Base-by-base conservation (phyloP, 1,284 basidiomycete genomes). In the Cryptococcus hybrid region DNA sequence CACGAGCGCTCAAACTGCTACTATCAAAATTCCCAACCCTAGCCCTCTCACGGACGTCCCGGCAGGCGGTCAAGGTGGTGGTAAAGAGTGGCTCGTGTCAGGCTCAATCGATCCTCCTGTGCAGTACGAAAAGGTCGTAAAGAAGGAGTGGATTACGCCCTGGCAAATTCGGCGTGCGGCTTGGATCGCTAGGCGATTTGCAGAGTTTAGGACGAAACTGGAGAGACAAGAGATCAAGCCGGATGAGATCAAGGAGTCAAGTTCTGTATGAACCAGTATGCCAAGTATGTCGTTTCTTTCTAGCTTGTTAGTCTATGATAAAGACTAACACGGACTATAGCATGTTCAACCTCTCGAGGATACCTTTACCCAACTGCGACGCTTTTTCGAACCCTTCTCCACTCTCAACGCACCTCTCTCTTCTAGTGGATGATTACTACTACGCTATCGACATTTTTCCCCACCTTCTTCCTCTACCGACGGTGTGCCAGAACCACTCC, bases 121-220 rank as follows among this genome's bases (percentile, higher is more conserved):
- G 65, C 75, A 35, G 70, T 77, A 60, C 73, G 69, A 71, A 30
- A 62, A 70, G 15, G 62, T 62, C 13, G 61, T 63, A 13, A 61
- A 76, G 71, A 72, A 64, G 57, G 76, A 80, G 59, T 83, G 85
- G 35, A 84, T 88, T 56, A 88, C 85, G 0, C 80, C 84, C 12
- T 94, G 90, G 90, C 94, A 97, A 75, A 79, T 96, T 48, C 83
- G 89, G 62, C 82, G 92, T 47, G 90, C 92, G 0, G 86, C 92
- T 5, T 95, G 91, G 87, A 78, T 98, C 24, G 81, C 87, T 9
- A 82, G 86, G 70, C 83, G 92, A 50, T 82, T 88, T 55, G 78
- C 95, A 46, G 84, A 89, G 51, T 95, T 92, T 80, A 92, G 89
- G 73, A 81, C 84, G 58, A 81, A 82, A 55, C 69, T 93, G 77